Evolutionary conservation across 345 rosid genomes (phyloP).

Genomic region (Durio zibethinus): DNA sequence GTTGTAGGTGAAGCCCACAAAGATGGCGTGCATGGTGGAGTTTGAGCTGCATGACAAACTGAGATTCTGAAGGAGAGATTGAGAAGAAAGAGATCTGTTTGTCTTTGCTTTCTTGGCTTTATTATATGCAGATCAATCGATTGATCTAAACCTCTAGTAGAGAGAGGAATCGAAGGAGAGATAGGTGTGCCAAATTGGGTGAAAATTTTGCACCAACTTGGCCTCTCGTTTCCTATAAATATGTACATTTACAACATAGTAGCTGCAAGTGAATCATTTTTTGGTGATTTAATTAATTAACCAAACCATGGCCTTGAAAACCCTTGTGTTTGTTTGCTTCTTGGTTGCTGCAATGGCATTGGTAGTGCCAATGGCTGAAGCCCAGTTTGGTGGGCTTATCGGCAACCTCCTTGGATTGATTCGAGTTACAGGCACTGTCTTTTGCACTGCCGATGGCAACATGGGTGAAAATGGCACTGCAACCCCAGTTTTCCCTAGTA

Average conservation of each 20-base stretch:
- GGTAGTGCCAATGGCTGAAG: conserved; percentile 35
- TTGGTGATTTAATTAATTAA: too few species aligned
- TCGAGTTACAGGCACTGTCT: conserved; percentile 42
- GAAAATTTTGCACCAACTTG: conserved; percentile 31
- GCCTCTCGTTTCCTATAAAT: conserved; percentile 31
- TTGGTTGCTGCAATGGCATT: conserved; percentile 20
- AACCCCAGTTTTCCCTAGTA: conserved; percentile 48
- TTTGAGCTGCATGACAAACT: conserved; percentile 16
- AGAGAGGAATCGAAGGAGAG: neutral
- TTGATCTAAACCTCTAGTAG: neutral
- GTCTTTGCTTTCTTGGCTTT: neutral
- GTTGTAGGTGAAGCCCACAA: conserved; percentile 15
- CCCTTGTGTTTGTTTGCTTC: conserved; percentile 26
- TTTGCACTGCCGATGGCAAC: conserved; percentile 47
- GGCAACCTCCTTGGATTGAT: conserved; percentile 37
- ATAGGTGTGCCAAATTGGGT: neutral
- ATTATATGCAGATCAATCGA: neutral
- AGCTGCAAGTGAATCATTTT: too few species aligned
- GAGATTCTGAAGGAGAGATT: neutral
- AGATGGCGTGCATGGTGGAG: conserved; percentile 6
- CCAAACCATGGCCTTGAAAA: conserved; percentile 27
- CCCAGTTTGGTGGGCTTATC: conserved; percentile 44
- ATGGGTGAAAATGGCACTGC: conserved; percentile 32
- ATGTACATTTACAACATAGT: neutral
- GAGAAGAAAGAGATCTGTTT: neutral